These are phyloP conservation scores for Scedosporium apiospermum DNA, from an alignment of 2,329 filamentous ascomycete genomes.

Conservation along the genomic window DNA sequence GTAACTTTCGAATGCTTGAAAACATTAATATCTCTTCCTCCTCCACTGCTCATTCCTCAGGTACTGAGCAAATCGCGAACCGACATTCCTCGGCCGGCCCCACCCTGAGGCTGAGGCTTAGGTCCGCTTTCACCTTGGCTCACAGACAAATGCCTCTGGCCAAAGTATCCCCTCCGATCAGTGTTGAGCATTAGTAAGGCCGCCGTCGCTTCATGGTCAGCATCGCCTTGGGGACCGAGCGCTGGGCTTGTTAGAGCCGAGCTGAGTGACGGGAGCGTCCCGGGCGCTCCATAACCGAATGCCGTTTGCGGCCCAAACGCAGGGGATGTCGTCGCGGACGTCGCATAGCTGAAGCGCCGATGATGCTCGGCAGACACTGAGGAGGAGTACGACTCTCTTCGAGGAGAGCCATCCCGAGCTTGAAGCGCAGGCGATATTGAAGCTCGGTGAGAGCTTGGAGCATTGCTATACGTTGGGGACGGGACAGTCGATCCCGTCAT, in stretches of 20 bases:
- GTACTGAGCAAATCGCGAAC: slow-evolving; percentile 45
- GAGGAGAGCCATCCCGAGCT: slow-evolving; percentile 32
- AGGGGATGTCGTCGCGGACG: slow-evolving; percentile 43
- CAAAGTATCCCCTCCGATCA: slow-evolving; percentile 50
- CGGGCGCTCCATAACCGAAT: slow-evolving; percentile 24
- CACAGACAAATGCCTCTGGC: slow-evolving; percentile 6
- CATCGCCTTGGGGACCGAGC: slow-evolving; percentile 42
- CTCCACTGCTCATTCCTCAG: slow-evolving; percentile 18
- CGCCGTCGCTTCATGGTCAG: slow-evolving; percentile 72
- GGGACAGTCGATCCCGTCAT: slow-evolving; percentile 45
- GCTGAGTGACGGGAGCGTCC: slow-evolving; percentile 27
- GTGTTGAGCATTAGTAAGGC: slow-evolving; percentile 81
- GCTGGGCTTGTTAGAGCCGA: slow-evolving; percentile 51
- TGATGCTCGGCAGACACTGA: slow-evolving; percentile 37
- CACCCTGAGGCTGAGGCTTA: slow-evolving; percentile 32
- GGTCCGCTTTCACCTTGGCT: slow-evolving; percentile 37
- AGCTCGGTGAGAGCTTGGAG: slow-evolving; percentile 28
- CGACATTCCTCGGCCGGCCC: slow-evolving; percentile 36
- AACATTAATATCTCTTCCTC: not conserved
- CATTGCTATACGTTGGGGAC: slow-evolving; percentile 35
- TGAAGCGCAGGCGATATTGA: slow-evolving; percentile 43
- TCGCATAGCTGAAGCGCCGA: slow-evolving; percentile 36
- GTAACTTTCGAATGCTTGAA: not conserved
- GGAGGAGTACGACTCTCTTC: slow-evolving; percentile 46
- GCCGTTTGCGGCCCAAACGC: slow-evolving; percentile 42